Conservation (phyloP, 495 filamentous ascomycete species). For the Aspergillus olivimuriae region DNA sequence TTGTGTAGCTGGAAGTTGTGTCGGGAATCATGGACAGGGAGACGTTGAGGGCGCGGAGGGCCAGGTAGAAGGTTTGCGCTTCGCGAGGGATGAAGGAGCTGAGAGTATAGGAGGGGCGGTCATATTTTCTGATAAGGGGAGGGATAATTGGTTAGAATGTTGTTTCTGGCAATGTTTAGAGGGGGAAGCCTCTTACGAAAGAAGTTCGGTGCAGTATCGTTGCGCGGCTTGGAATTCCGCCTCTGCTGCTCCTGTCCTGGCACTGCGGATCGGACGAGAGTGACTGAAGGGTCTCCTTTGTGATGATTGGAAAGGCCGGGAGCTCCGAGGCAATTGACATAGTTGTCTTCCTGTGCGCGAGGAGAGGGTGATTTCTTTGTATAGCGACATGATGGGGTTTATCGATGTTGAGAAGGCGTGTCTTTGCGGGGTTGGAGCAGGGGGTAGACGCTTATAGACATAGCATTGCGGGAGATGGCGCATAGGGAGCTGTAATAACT, state of each 20-base stretch:
- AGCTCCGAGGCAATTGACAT: conserved; percentile 4
- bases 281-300: conserved; percentile 21
- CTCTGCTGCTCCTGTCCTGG: conserved; percentile 19
- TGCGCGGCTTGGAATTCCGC: conserved; percentile 49
- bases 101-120: conserved; percentile 82
- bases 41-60: conserved; percentile 87
- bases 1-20: conserved; percentile 69
- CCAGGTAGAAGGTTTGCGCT: conserved; percentile 74
- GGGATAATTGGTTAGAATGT: conserved; percentile 4
- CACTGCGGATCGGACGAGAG: conserved; percentile 10
- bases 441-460: no score
- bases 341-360: conserved; percentile 17
- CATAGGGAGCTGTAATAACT: no score
- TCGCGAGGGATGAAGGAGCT: conserved; percentile 71
- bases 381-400: conserved; percentile 26
- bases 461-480: no score
- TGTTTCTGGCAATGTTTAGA: not conserved
- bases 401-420: no score
- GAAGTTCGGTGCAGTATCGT: conserved; percentile 49
- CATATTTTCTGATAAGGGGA: conserved; percentile 55
- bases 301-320: conserved; percentile 5
- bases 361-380: conserved; percentile 16
- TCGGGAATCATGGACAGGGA: conserved; percentile 85
- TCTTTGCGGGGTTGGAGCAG: no score
- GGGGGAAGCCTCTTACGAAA: conserved; percentile 38